Evolutionary conservation across 1,284 basidiomycete species (phyloP).

Genomic region (Testicularia cyperi): DNA sequence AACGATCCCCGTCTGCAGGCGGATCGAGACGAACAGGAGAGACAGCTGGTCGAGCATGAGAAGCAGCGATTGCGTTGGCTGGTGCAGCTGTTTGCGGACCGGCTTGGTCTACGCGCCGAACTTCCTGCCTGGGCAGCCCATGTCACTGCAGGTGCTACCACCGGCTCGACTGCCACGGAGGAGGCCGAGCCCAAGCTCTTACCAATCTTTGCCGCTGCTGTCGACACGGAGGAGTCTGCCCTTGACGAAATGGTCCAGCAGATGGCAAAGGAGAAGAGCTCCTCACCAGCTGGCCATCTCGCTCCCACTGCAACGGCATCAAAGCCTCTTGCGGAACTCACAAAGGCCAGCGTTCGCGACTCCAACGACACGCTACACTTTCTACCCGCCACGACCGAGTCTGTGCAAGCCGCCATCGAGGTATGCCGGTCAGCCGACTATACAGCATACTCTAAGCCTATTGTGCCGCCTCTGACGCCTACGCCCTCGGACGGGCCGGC

Average conservation of each 20-base stretch:
- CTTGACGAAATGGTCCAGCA: slow-evolving; percentile 2
- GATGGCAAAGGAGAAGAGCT: slow-evolving; percentile 6
- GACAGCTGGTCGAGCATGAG: slow-evolving; percentile 21
- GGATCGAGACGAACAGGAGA: slow-evolving; percentile 8
- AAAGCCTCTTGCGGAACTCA: no score
- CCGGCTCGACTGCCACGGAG: neutral
- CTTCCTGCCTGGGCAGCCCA: slow-evolving; percentile 19
- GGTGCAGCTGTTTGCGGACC: slow-evolving; percentile 10
- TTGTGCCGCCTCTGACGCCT: slow-evolving; percentile 3
- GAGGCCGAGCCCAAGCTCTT: slow-evolving; percentile 23
- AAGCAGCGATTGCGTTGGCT: slow-evolving; percentile 21
- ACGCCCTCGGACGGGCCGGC: slow-evolving; percentile 4
- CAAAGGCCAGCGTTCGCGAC: slow-evolving; percentile 34
- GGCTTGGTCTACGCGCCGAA: slow-evolving; percentile 24
- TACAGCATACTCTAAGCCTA: slow-evolving; percentile 19
- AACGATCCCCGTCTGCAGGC: slow-evolving; percentile 9
- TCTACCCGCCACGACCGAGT: slow-evolving; percentile 1
- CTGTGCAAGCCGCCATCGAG: slow-evolving; percentile 7
- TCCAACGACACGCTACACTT: slow-evolving; percentile 71
- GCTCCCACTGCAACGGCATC: no score
- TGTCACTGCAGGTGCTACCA: neutral
- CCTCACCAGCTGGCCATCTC: slow-evolving; percentile 1
- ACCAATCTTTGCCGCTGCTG: slow-evolving; percentile 19
- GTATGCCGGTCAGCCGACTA: slow-evolving; percentile 29
- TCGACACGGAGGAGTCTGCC: slow-evolving; percentile 4